These are phyloP conservation scores for Helianthus tuberosus DNA, from an alignment of 129 eudicot genomes.

Conservation along the genomic window DNA sequence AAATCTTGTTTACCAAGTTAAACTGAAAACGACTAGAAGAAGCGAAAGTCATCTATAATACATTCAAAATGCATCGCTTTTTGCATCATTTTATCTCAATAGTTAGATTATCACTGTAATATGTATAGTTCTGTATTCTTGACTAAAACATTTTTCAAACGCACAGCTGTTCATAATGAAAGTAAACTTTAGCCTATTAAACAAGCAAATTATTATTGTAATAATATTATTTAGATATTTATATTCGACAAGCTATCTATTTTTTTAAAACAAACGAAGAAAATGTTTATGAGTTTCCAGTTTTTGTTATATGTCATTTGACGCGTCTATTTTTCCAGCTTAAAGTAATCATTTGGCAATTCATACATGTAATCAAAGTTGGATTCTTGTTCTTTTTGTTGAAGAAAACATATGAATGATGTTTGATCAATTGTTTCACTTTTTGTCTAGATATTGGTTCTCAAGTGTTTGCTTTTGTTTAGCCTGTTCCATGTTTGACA, in stretches of 20 bases:
- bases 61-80: too few species aligned
- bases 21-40: too few species aligned
- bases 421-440: slow-evolving; percentile 33
- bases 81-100: too few species aligned
- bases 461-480: slow-evolving; percentile 33
- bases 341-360: neutral
- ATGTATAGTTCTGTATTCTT: too few species aligned
- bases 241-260: neutral
- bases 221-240: neutral
- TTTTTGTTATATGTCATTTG: too few species aligned
- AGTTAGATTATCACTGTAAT: too few species aligned
- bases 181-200: too few species aligned
- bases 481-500: slow-evolving; percentile 33
- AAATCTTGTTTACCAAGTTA: too few species aligned
- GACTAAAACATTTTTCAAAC: too few species aligned
- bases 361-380: neutral
- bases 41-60: too few species aligned
- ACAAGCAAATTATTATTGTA: neutral
- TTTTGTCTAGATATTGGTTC: slow-evolving; percentile 33
- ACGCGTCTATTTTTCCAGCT: neutral
- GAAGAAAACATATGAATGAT: slow-evolving; percentile 37
- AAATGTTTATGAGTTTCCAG: neutral
- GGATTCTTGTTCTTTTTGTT: slow-evolving; percentile 4
- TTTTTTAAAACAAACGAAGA: neutral
- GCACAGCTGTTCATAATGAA: too few species aligned